Percentiles rank a stretch among this genome's conserved stretches.
Conservation (phyloP, 2,329 filamentous ascomycete species). For the Thelonectria rubi region DNA sequence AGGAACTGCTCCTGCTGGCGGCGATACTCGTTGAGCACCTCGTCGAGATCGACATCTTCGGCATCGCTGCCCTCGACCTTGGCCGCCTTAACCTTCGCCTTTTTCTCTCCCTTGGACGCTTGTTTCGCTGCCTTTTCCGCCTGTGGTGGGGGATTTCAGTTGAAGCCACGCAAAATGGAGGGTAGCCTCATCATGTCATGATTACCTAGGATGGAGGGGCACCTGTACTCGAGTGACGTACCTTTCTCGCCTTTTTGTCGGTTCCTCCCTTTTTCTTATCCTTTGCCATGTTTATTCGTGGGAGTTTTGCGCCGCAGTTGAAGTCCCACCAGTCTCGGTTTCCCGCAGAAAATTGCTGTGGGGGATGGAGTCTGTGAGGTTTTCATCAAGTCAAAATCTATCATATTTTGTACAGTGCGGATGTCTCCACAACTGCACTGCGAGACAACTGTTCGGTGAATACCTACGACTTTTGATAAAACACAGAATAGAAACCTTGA, state of each 20-base stretch:
- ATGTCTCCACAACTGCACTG: background rate
- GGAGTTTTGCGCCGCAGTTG: constrained; percentile 8
- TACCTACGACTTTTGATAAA: background rate
- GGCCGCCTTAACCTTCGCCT: constrained; percentile 74
- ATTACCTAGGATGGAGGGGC: constrained; percentile 34
- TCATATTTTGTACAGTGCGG: constrained; percentile 34
- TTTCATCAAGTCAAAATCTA: constrained; percentile 43
- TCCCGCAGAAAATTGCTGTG: constrained; percentile 36
- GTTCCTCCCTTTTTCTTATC: constrained; percentile 62
- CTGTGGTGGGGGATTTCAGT: constrained; percentile 38
- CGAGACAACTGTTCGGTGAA: background rate
- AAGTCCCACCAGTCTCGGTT: constrained; percentile 23
- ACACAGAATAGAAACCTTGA: no score
- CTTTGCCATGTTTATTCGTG: constrained; percentile 55
- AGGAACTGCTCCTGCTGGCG: constrained; percentile 93
- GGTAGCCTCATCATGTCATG: constrained; percentile 23
- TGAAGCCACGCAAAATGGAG: constrained; percentile 32
- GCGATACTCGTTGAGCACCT: constrained; percentile 91
- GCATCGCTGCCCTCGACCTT: constrained; percentile 84
- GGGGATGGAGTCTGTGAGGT: constrained; percentile 38
- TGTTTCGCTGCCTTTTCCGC: constrained; percentile 79
- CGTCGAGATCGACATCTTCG: constrained; percentile 92
- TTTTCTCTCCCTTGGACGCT: constrained; percentile 90
- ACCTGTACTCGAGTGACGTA: constrained; percentile 39
- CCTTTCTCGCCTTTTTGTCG: constrained; percentile 62